These are phyloP conservation scores for Inga leiocalycina DNA, from an alignment of 306 rosid species.

Conservation along the genomic window DNA sequence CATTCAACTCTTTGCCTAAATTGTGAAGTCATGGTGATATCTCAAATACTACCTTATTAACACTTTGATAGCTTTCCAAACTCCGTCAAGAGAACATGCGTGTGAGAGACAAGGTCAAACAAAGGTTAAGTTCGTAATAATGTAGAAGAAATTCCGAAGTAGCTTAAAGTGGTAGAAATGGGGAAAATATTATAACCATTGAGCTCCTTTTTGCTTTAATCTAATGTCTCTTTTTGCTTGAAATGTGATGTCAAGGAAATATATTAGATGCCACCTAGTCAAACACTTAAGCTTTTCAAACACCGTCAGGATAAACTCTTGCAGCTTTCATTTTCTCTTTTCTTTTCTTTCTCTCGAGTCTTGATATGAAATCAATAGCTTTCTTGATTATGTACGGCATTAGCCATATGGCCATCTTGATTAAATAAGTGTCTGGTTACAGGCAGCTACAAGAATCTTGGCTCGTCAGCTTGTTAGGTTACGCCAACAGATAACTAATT, in stretches of 20 bases:
- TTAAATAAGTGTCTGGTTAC: slow-evolving; percentile 25
- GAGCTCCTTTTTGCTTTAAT: neutral
- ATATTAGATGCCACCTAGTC: neutral
- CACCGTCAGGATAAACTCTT: neutral
- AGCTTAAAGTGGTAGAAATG: neutral
- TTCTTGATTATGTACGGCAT: neutral
- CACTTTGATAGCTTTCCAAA: neutral
- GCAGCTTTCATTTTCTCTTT: neutral
- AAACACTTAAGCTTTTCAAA: neutral
- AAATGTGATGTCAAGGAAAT: neutral
- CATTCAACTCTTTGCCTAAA: neutral
- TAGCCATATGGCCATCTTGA: neutral
- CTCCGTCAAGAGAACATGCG: neutral
- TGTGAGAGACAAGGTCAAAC: neutral
- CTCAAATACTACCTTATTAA: neutral
- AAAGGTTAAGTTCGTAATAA: neutral
- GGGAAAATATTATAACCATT: neutral
- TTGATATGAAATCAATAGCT: neutral
- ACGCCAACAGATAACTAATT: slow-evolving; percentile 94
- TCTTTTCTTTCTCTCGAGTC: neutral
- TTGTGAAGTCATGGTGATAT: neutral
- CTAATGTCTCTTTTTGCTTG: neutral
- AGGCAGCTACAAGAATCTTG: slow-evolving; percentile 91
- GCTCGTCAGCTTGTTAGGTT: slow-evolving; percentile 97
- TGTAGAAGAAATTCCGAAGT: neutral